Percentiles rank a stretch among this genome's conserved stretches.
These are phyloP conservation scores for Myriosclerotinia curreyana DNA, from an alignment of 2,329 filamentous ascomycete genomes.

Conservation along the genomic window DNA sequence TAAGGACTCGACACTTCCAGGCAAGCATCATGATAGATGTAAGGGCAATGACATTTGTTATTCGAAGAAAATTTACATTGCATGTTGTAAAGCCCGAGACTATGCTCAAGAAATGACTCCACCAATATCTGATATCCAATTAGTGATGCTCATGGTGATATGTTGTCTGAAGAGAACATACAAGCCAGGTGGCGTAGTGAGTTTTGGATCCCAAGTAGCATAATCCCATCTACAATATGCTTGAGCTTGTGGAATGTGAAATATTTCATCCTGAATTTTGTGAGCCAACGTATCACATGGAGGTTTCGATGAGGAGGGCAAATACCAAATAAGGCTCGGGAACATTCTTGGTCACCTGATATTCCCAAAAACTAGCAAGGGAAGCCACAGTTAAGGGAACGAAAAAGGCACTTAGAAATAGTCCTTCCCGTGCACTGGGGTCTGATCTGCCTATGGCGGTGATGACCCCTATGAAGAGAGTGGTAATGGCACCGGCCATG, in stretches of 20 bases:
- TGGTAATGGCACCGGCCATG: conserved; percentile 37
- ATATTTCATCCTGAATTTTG: conserved; percentile 70
- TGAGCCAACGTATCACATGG: not conserved
- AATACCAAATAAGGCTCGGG: conserved; percentile 36
- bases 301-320: not conserved
- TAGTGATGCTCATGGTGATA: not conserved
- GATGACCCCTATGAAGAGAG: conserved; percentile 11
- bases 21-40: conserved; percentile 43
- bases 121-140: conserved; percentile 29
- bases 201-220: conserved; percentile 87
- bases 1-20: conserved; percentile 31
- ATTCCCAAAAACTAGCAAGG: conserved; percentile 30
- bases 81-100: conserved; percentile 41
- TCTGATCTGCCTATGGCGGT: not conserved
- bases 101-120: conserved; percentile 50
- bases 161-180: conserved; percentile 43
- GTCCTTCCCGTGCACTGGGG: not conserved
- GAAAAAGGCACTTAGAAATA: not conserved
- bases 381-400: conserved; percentile 4
- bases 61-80: conserved; percentile 46
- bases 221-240: conserved; percentile 76
- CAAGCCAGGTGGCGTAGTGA: conserved; percentile 91
- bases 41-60: conserved; percentile 48
- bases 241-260: conserved; percentile 88
- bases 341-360: conserved; percentile 34